Evolutionary conservation across 2,329 filamentous ascomycete species (phyloP).

Genomic region (Parascedosporium putredinis): DNA sequence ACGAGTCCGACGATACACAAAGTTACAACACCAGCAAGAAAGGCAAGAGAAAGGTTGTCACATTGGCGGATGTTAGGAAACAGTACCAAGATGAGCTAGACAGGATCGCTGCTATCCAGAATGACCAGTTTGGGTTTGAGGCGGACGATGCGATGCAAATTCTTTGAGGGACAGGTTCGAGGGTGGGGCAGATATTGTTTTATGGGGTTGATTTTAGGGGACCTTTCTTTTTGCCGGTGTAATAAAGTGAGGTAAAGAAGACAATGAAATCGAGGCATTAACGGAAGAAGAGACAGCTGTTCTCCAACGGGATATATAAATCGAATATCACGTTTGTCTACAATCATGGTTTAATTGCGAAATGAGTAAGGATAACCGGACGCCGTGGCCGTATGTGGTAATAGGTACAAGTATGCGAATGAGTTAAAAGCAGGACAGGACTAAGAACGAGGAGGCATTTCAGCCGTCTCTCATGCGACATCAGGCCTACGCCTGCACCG

Average conservation of each 20-base stretch:
- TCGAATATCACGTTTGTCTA: no score
- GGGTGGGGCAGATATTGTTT: background rate
- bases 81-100: conserved; percentile 89
- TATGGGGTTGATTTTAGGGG: no score
- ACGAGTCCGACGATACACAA: conserved; percentile 22
- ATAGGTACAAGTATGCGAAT: conserved; percentile 4
- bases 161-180: conserved; percentile 22
- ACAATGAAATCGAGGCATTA: background rate
- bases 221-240: no score
- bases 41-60: conserved; percentile 65
- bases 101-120: conserved; percentile 75
- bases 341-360: no score
- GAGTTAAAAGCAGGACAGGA: background rate
- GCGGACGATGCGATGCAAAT: conserved; percentile 45
- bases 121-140: conserved; percentile 75
- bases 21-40: conserved; percentile 8
- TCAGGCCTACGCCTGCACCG: conserved; percentile 12
- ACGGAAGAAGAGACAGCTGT: background rate
- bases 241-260: no score
- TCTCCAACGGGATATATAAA: no score
- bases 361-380: conserved; percentile 5
- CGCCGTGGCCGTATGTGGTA: conserved; percentile 9
- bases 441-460: background rate
- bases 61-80: conserved; percentile 73
- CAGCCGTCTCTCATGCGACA: background rate